Percentiles rank a stretch among this genome's conserved stretches.
Evolutionary conservation across 495 filamentous ascomycete species (phyloP).

Genomic region (Xylaria flabelliformis): DNA sequence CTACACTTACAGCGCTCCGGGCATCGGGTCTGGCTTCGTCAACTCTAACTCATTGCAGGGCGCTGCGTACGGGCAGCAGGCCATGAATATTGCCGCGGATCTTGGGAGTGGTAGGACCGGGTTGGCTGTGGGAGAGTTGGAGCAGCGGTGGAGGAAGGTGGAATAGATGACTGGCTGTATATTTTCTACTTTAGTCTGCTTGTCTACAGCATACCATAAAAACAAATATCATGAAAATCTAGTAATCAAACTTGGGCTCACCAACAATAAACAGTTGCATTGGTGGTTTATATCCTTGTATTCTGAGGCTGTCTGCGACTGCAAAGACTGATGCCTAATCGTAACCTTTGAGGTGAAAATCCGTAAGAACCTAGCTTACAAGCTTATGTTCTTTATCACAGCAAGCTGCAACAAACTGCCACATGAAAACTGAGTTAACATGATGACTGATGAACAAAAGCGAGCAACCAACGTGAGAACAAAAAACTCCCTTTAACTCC

Average conservation of each 20-base stretch:
- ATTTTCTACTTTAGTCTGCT: background rate
- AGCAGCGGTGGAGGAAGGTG: conserved; percentile 33
- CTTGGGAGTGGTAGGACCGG: conserved; percentile 5
- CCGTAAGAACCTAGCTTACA: conserved; percentile 4
- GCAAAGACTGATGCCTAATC: background rate
- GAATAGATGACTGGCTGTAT: conserved; percentile 22
- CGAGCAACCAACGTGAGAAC: background rate
- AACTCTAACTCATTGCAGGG: conserved; percentile 33
- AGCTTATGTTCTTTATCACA: background rate
- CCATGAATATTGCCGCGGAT: conserved; percentile 9
- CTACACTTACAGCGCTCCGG: conserved; percentile 30
- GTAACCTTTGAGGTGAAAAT: background rate
- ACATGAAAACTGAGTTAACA: background rate
- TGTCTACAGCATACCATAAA: background rate
- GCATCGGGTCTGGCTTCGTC: conserved; percentile 31
- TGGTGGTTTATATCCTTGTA: background rate
- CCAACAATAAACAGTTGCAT: background rate
- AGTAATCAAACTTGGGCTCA: background rate
- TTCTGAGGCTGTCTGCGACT: background rate
- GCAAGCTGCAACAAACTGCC: conserved; percentile 7
- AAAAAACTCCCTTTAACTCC: background rate
- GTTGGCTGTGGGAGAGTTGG: conserved; percentile 28
- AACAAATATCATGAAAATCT: background rate
- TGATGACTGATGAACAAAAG: background rate
- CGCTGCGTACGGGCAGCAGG: conserved; percentile 31